Evolutionary conservation across 2,329 filamentous ascomycete species (phyloP).

Genomic region (Neonectria neomacrospora): DNA sequence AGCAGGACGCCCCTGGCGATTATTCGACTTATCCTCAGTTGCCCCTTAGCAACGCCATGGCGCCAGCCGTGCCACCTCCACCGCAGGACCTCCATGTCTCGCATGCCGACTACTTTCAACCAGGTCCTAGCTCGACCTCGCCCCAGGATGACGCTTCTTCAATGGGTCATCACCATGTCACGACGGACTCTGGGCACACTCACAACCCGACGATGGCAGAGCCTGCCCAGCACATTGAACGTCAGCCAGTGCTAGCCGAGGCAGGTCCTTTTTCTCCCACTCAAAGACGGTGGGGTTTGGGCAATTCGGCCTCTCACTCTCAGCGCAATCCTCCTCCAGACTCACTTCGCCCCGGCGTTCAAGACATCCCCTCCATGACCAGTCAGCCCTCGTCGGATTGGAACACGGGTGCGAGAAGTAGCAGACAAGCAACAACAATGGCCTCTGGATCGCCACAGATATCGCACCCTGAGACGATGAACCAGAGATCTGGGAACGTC

Average conservation of each 20-base stretch:
- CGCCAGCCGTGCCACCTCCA: conserved; percentile 35
- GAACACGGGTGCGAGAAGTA: conserved; percentile 21
- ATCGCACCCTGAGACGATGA: conserved; percentile 17
- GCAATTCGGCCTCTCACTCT: conserved; percentile 12
- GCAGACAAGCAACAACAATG: conserved; percentile 15
- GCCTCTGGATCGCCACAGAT: conserved; percentile 33
- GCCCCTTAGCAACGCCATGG: conserved; percentile 45
- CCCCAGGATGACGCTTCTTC: conserved; percentile 40
- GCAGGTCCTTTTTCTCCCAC: conserved; percentile 22
- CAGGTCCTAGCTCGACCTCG: conserved; percentile 41
- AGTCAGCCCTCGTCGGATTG: conserved; percentile 30
- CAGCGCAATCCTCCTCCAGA: conserved; percentile 36
- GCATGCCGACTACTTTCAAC: conserved; percentile 45
- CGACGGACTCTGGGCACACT: conserved; percentile 16
- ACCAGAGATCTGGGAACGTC: conserved; percentile 17
- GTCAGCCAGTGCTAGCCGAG: conserved; percentile 13
- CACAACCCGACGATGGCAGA: conserved; percentile 29
- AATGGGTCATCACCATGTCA: conserved; percentile 28
- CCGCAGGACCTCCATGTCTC: conserved; percentile 33
- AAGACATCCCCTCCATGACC: conserved; percentile 21
- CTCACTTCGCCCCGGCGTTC: conserved; percentile 16
- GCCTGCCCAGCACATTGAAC: conserved; percentile 24
- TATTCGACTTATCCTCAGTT: conserved; percentile 45
- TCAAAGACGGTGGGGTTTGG: conserved; percentile 30
- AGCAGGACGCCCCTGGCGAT: conserved; percentile 6